Evolutionary conservation across 495 filamentous ascomycete species (phyloP).

Genomic region (Hyaloscypha variabilis): DNA sequence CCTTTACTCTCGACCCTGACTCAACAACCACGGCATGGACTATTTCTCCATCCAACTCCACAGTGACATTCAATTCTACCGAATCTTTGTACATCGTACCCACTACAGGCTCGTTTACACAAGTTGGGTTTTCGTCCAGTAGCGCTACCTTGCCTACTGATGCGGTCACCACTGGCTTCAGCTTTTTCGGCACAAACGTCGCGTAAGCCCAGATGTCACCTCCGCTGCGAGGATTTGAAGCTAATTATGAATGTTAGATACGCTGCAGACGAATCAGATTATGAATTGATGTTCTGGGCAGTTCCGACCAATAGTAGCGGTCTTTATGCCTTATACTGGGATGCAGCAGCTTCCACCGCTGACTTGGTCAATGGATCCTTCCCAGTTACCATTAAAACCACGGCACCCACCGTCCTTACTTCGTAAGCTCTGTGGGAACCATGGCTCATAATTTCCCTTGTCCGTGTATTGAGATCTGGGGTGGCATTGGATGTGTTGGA

Average conservation of each 20-base stretch:
- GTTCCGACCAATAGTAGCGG: conserved; percentile 8
- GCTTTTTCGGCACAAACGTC: conserved; percentile 24
- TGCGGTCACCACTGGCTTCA: conserved; percentile 20
- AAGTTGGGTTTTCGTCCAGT: conserved; percentile 23
- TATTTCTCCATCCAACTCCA: conserved; percentile 9
- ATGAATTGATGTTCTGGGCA: conserved; percentile 20
- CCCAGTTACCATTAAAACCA: conserved; percentile 15
- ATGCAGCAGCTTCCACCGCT: background rate
- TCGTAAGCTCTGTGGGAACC: background rate
- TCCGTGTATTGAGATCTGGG: background rate
- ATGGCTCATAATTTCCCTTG: background rate
- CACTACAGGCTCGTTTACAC: conserved; percentile 3
- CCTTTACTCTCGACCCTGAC: conserved; percentile 9
- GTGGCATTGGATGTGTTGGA: background rate
- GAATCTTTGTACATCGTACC: conserved; percentile 21
- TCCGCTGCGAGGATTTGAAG: background rate
- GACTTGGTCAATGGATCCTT: conserved; percentile 2
- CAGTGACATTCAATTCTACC: conserved; percentile 22
- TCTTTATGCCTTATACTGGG: conserved; percentile 18
- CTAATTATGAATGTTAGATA: background rate
- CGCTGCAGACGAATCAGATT: conserved; percentile 9
- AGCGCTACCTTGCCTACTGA: conserved; percentile 13
- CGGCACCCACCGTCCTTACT: background rate
- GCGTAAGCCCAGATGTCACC: conserved; percentile 17
- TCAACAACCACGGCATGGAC: conserved; percentile 19